A percentile compares a stretch with the other conserved stretches of the same genome.
Evolutionary conservation across 75 land plant species (phyloP).

Genomic region (Cunninghamia lanceolata): DNA sequence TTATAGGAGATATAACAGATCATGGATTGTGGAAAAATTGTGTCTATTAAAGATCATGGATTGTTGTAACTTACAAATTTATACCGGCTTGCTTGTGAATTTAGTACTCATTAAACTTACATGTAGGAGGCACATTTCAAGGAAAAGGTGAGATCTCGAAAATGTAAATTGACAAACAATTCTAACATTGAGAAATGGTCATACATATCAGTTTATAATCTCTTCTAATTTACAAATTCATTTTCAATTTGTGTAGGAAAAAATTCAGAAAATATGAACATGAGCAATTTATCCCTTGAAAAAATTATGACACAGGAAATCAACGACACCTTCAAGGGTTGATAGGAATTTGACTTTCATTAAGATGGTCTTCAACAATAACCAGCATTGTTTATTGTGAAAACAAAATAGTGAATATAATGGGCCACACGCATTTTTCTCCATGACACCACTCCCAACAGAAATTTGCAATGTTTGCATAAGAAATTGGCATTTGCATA

Average conservation of each 20-base stretch:
- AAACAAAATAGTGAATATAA: background rate
- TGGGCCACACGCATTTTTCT: background rate
- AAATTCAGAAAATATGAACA: background rate
- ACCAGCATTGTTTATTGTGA: background rate
- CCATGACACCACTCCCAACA: background rate
- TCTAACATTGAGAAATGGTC: background rate
- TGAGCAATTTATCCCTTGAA: background rate
- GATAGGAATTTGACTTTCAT: background rate
- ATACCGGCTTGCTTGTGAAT: background rate
- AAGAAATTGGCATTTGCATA: background rate
- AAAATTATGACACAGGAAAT: too few relatives aligned
- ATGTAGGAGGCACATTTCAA: background rate
- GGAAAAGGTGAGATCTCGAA: background rate
- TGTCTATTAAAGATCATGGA: background rate
- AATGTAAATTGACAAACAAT: background rate
- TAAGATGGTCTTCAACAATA: background rate
- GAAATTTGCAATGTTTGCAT: background rate
- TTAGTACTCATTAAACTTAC: background rate
- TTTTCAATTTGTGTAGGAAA: background rate
- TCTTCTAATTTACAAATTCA: background rate
- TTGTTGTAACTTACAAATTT: background rate
- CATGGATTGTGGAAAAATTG: background rate
- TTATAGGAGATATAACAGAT: background rate
- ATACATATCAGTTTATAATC: background rate
- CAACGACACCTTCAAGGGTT: background rate